Base-by-base conservation (phyloP, 116 monocot genomes). In the Trichopus zeylanicus region DNA sequence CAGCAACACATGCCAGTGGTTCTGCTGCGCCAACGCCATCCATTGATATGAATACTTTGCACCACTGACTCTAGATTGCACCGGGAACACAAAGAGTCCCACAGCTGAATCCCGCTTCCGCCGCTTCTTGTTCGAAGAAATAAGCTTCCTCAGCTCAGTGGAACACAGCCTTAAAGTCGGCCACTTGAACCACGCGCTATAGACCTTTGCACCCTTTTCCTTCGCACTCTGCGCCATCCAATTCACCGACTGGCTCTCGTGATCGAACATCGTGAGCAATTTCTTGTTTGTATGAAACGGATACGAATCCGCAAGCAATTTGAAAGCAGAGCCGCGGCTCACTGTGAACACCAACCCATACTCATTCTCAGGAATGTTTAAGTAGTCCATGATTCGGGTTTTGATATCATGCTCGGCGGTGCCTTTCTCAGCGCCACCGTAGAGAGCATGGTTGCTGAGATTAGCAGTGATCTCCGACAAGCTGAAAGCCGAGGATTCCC, bases 21-120 rank as follows among this genome's bases (percentile, higher is more conserved):
- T 87, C 78, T 91, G 81, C 72, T 97, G 97, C 0, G 91, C 97
- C 71, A 98, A 58, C 7, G 97, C 84, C 97, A 98, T 98, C 97
- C 97, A 98, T 62, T 98, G 87, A 55, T 98, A 98, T 2, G 97
- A 90, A 54, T 98, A 98, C 84, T 87, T 91, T 0, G 85, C 67
- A 3, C 97, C 91, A 0, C 82, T 87, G 24, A 98, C 97, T 46
- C 97, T 81, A 12, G 97, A 98, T 56, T 98, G 97, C 18, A 91
- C 97, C 0, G 91, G 97, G 66, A 98, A 98, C 23, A 88, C 97
- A 64, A 98, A 98, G 0, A 98, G 68, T 8, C 97, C 97, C 0
- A 64, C 67, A 0, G 97, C 87, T 3, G 87, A 86, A 38, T 84
- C 91, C 64, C 55, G 84, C 73, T 81, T 86, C 67, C 91, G 56